phyloP scores from a whole-genome alignment of 768 basidiomycete genomes.

The Trametopsis cervina region DNA sequence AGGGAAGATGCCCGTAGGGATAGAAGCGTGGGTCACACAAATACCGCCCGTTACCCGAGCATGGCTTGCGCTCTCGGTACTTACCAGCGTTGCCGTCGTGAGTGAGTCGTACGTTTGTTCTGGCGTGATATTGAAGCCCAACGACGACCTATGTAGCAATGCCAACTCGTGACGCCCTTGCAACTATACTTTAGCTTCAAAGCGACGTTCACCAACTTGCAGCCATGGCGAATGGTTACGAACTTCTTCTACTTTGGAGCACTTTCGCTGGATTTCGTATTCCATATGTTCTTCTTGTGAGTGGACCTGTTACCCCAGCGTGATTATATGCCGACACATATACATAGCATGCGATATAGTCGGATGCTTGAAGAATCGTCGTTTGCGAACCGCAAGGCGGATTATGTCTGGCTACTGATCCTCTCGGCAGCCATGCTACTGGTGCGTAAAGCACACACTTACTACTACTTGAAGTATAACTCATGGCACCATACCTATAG shows the following conservation, averaged over 20 bases:
- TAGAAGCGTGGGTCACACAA: constrained; percentile 87
- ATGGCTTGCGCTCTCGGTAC: constrained; percentile 77
- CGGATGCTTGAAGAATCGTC: constrained; percentile 96
- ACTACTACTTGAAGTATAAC: background rate
- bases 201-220: constrained; percentile 72
- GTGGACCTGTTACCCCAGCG: constrained; percentile 23
- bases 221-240: constrained; percentile 86
- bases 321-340: background rate
- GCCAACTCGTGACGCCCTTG: constrained; percentile 80
- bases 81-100: constrained; percentile 83
- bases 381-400: constrained; percentile 84
- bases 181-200: constrained; percentile 93
- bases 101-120: constrained; percentile 26
- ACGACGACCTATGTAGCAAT: constrained; percentile 58
- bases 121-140: constrained; percentile 7
- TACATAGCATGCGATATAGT: constrained; percentile 89
- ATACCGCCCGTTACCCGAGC: constrained; percentile 87
- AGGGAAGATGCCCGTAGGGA: constrained; percentile 62
- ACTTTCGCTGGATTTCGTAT: constrained; percentile 88
- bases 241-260: constrained; percentile 97
- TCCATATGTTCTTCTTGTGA: constrained; percentile 98
- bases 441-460: constrained; percentile 39
- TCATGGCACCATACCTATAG: constrained; percentile 28
- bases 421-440: constrained; percentile 82
- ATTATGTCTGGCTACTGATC: constrained; percentile 92